Conservation (phyloP, 2,329 filamentous ascomycete genomes). For the Thermoascus crustaceus region DNA sequence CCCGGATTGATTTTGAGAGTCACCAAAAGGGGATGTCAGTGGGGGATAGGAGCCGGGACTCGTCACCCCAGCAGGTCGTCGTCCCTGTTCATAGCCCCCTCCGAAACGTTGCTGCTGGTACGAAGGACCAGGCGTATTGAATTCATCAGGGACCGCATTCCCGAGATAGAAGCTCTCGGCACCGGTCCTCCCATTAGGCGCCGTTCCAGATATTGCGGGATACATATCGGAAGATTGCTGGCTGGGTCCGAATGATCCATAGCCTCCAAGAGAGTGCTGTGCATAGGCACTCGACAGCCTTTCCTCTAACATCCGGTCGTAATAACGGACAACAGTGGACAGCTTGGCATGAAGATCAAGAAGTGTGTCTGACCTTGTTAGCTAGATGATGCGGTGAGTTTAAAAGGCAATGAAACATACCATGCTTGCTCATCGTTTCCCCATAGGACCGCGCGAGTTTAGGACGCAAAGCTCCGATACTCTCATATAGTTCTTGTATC, state of each 20-base stretch:
- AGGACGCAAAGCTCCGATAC: constrained; percentile 84
- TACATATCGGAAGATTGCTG: constrained; percentile 56
- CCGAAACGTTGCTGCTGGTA: constrained; percentile 37
- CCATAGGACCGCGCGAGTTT: constrained; percentile 94
- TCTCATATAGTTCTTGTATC: constrained; percentile 96
- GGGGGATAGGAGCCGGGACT: constrained; percentile 15
- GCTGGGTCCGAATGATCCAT: constrained; percentile 40
- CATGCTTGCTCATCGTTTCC: constrained; percentile 99
- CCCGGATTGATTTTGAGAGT: constrained; percentile 14
- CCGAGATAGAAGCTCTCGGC: constrained; percentile 78
- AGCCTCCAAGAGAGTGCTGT: constrained; percentile 64
- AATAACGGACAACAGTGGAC: constrained; percentile 92
- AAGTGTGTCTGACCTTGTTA: constrained; percentile 61
- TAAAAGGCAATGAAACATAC: constrained; percentile 41
- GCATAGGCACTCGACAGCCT: constrained; percentile 86
- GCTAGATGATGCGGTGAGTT: constrained; percentile 1
- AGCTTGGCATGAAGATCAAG: constrained; percentile 92
- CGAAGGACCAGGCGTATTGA: constrained; percentile 43
- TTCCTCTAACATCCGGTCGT: constrained; percentile 96
- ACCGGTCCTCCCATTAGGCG: constrained; percentile 41
- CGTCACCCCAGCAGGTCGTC: constrained; percentile 9
- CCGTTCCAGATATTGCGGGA: constrained; percentile 56
- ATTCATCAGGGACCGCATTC: constrained; percentile 45
- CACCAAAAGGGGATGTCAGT: constrained; percentile 7
- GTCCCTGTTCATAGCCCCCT: constrained; percentile 8